These are phyloP conservation scores for Penicillium odoratum DNA, from an alignment of 495 filamentous ascomycete species.

Conservation along the genomic window DNA sequence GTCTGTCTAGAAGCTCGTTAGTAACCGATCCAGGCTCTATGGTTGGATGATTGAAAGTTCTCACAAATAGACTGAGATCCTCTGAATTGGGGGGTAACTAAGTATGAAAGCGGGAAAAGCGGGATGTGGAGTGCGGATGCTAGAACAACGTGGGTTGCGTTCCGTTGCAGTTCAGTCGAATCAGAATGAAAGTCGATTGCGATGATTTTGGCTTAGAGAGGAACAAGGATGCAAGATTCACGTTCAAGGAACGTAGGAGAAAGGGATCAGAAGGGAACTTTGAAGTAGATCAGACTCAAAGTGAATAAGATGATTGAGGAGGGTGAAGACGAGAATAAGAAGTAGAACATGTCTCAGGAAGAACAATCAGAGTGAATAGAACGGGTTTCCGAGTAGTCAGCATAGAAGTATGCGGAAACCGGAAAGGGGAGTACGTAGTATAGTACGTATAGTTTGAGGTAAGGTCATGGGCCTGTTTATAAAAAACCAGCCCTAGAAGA, in stretches of 20 bases:
- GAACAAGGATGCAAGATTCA: background rate
- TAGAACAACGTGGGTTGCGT: background rate
- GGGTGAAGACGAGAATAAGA: slow-evolving; percentile 15
- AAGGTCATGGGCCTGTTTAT: background rate
- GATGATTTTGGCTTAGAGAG: background rate
- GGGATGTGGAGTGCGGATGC: background rate
- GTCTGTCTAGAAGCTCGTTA: slow-evolving; percentile 10
- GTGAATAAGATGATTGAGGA: slow-evolving; percentile 3
- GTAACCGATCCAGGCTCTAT: slow-evolving; percentile 13
- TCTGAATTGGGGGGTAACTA: background rate
- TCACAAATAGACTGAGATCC: slow-evolving; percentile 3
- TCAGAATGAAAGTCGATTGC: background rate
- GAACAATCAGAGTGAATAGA: slow-evolving; percentile 4
- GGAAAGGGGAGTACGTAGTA: background rate
- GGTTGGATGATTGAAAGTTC: background rate
- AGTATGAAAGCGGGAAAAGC: background rate
- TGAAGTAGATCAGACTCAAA: background rate
- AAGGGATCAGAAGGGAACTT: background rate
- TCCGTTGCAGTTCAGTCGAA: background rate
- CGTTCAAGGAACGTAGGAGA: background rate
- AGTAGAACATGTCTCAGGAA: slow-evolving; percentile 15
- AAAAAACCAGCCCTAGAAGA: background rate
- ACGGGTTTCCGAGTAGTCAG: background rate
- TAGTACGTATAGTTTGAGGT: too few relatives aligned
- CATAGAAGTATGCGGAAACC: slow-evolving; percentile 4